These are phyloP conservation scores for Colletotrichum sp. DNA, from an alignment of 2,329 filamentous ascomycete species.

Conservation along the genomic window DNA sequence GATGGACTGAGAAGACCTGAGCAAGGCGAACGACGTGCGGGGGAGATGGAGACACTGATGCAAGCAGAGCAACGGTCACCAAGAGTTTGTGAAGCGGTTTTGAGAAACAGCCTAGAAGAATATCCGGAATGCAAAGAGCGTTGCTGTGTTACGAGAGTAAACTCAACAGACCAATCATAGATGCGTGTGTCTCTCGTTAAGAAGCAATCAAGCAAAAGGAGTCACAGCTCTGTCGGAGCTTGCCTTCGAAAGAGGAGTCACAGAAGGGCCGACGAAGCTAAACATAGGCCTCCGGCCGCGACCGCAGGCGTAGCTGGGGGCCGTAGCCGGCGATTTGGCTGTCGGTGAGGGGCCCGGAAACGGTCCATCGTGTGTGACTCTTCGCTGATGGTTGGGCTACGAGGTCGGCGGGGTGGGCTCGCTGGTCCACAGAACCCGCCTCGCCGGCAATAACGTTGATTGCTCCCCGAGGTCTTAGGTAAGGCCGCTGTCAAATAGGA, in stretches of 20 bases:
- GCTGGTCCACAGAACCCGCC: slow-evolving; percentile 8
- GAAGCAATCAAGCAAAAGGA: background rate
- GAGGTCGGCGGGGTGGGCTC: slow-evolving; percentile 3
- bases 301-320: background rate
- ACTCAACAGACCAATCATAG: background rate
- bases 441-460: slow-evolving; percentile 21
- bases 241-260: background rate
- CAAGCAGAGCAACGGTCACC: background rate
- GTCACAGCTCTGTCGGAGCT: slow-evolving; percentile 2
- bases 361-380: slow-evolving; percentile 16
- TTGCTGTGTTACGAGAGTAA: slow-evolving; percentile 1
- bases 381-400: background rate
- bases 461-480: slow-evolving; percentile 20
- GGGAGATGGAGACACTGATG: background rate
- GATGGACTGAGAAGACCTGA: background rate
- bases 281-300: background rate
- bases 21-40: background rate
- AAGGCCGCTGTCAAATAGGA: slow-evolving; percentile 18
- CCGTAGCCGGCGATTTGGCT: slow-evolving; percentile 14
- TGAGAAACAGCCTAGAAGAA: background rate
- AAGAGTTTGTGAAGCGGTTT: background rate
- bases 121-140: background rate
- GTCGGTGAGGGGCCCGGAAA: slow-evolving; percentile 12
- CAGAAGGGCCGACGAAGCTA: background rate
- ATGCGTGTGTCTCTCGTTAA: background rate